A percentile compares a stretch with the other conserved stretches of the same genome.
phyloP scores from a whole-genome alignment of 148 eudicot genomes.

The Silene latifolia region DNA sequence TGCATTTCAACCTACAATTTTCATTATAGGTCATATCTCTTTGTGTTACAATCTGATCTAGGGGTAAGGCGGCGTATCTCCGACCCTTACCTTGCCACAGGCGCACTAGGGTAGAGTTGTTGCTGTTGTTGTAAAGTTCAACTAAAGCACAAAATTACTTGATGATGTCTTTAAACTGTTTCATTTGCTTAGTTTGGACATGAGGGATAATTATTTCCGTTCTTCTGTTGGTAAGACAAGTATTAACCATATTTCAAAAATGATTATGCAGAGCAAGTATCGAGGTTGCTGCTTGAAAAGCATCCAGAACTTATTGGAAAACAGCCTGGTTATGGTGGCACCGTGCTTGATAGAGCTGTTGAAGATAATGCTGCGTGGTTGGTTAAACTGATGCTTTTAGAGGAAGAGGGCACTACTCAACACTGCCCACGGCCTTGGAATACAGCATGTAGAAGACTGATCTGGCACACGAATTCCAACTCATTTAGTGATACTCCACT shows the following conservation, averaged over 20 bases:
- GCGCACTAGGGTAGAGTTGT: too few species aligned
- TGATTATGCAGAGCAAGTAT: slow-evolving; percentile 12
- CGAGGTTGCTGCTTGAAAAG: slow-evolving; percentile 5
- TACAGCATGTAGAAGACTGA: slow-evolving; percentile 12
- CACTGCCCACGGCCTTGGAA: slow-evolving; percentile 9
- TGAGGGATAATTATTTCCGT: neutral
- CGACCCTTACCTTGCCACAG: too few species aligned
- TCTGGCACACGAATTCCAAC: neutral
- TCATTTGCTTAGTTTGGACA: neutral
- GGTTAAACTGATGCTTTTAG: slow-evolving; percentile 10
- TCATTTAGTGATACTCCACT: slow-evolving; percentile 9
- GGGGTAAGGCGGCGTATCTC: too few species aligned
- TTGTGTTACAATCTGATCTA: too few species aligned
- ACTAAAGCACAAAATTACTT: neutral
- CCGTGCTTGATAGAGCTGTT: slow-evolving; percentile 13
- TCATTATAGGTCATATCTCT: too few species aligned
- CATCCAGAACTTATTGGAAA: slow-evolving; percentile 11
- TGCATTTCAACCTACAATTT: too few species aligned
- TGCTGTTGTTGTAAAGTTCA: neutral
- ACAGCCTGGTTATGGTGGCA: slow-evolving; percentile 5
- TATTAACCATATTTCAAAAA: neutral
- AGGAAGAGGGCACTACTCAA: neutral
- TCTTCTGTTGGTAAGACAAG: neutral
- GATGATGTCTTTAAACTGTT: neutral
- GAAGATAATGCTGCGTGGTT: slow-evolving; percentile 6